Conservation (phyloP, 225 moss, liverwort and hornwort species). For the Antitrichia curtipendula region DNA sequence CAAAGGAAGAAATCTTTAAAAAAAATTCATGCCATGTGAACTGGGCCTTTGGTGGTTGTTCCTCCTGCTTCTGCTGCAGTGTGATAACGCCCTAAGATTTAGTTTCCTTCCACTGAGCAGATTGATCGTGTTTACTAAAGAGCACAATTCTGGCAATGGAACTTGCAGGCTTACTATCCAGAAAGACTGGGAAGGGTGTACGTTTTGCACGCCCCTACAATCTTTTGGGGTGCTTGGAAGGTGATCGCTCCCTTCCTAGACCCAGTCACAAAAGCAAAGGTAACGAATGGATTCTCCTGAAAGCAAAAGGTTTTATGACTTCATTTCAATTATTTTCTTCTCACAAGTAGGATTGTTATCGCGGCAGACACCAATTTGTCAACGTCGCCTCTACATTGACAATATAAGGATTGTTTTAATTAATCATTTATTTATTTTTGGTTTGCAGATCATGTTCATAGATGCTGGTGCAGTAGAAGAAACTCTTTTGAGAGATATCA, state of each 20-base stretch:
- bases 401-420: neutral
- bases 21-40: neutral
- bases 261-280: conserved; percentile 35
- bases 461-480: neutral
- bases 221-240: conserved; percentile 51
- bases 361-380: neutral
- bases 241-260: conserved; percentile 29
- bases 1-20: neutral
- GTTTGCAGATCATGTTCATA: conserved; percentile 24
- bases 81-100: neutral
- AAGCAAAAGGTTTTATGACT: neutral
- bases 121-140: neutral
- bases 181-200: conserved; percentile 26
- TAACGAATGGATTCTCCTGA: neutral
- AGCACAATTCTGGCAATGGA: neutral
- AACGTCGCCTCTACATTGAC: neutral
- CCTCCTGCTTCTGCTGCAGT: neutral
- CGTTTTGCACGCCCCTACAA: conserved; percentile 13
- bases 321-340: neutral
- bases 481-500: conserved; percentile 18
- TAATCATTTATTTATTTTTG: neutral
- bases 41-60: neutral
- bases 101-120: neutral
- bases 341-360: neutral
- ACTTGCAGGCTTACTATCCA: conserved; percentile 36